These are phyloP conservation scores for Phaffia tasmanica DNA, from an alignment of 768 basidiomycete genomes.

Conservation along the genomic window DNA sequence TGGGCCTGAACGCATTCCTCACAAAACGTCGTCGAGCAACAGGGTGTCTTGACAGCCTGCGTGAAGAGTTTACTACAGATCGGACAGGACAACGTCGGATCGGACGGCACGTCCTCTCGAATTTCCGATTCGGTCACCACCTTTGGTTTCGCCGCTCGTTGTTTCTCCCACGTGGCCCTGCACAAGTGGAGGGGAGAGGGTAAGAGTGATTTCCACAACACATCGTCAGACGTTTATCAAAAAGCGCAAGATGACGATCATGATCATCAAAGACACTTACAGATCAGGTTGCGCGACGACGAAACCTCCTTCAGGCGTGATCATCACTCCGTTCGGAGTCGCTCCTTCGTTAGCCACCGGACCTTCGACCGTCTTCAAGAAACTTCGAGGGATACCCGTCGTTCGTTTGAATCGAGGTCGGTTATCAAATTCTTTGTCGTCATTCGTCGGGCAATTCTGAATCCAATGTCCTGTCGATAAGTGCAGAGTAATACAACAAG, in stretches of 20 bases:
- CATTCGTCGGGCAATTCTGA: slow-evolving; percentile 95
- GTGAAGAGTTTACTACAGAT: slow-evolving; percentile 88
- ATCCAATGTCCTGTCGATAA: slow-evolving; percentile 82
- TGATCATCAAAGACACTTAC: slow-evolving; percentile 46
- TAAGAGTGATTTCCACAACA: neutral
- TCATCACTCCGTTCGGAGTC: slow-evolving; percentile 76
- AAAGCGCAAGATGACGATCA: no score
- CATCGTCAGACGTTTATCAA: no score
- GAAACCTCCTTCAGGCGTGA: slow-evolving; percentile 95
- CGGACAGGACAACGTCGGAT: slow-evolving; percentile 68
- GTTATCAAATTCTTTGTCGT: slow-evolving; percentile 87
- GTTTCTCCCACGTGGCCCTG: slow-evolving; percentile 90
- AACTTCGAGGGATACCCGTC: slow-evolving; percentile 94
- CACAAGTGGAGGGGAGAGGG: neutral
- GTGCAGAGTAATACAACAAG: slow-evolving; percentile 18
- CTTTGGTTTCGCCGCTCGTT: slow-evolving; percentile 46
- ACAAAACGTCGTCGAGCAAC: slow-evolving; percentile 82
- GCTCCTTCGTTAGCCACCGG: slow-evolving; percentile 33
- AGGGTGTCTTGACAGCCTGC: slow-evolving; percentile 90
- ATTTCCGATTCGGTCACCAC: slow-evolving; percentile 77
- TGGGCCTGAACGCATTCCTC: slow-evolving; percentile 95
- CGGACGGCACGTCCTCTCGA: slow-evolving; percentile 65
- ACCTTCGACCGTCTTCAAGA: slow-evolving; percentile 90
- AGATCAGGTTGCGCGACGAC: slow-evolving; percentile 93
- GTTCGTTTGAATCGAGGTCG: slow-evolving; percentile 92